Evolutionary conservation across 305 asterid genomes (phyloP), one percentile per base, ranked within the genome.

Genomic region (Plantago lanceolata): DNA sequence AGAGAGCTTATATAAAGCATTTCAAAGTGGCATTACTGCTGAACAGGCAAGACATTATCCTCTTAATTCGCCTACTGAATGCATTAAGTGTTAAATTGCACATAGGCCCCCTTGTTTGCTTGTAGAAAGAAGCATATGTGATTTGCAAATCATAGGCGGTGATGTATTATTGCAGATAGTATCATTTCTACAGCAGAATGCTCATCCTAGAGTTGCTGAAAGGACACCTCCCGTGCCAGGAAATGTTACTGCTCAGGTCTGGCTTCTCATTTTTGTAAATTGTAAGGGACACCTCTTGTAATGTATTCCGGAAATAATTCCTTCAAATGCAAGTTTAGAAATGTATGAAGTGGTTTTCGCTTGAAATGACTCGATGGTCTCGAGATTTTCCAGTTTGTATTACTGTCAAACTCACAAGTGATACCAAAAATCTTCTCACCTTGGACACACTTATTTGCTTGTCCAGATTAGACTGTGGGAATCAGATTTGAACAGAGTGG

Each of bases 171-270:
- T 86, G 89, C 92, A 92, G 98, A 92, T 92, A 72, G 72, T 93
- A 64, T 78, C 87, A 50, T 93, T 93, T 76, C 96, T 89, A 70
- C 98, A 92, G 79, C 95, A 92, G 84, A 92, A 92, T 70, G 96
- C 96, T 35, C 98, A 92, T 82, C 96, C 98, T 71, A 85, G 97
- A 72, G 95, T 87, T 64, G 91, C 94, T 0, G 90, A 82, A 84
- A 85, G 76, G 79, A 59, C 74, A 59, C 98, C 98, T 4, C 57
- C 87, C 43, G 98, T 92, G 61, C 98, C 98, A 19, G 98, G 89
- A 85, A 92, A 92, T 70, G 98, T 92, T 58, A 87, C 96, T 4
- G 98, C 89, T 73, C 98, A 89, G 98, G 96, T 91, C 61, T 33
- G 35, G 45, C 18, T 48, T 57, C 58, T 48, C 31, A 24, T 45